These are phyloP conservation scores for Barnettozyma sucrosica DNA, from an alignment of 805 yeast species.

Conservation along the genomic window DNA sequence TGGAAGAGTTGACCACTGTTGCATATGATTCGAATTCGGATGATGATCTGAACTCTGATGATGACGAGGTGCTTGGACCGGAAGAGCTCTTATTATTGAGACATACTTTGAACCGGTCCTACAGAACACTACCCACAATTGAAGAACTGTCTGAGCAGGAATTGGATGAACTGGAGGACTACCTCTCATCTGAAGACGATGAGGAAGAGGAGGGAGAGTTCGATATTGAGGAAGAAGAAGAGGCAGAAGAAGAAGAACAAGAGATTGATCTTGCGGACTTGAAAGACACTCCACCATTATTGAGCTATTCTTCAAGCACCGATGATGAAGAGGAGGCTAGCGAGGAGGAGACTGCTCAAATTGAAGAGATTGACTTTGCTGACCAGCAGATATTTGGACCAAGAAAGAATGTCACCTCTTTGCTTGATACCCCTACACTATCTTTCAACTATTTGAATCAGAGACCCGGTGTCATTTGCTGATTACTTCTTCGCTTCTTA, in stretches of 20 bases:
- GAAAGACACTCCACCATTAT: conserved; percentile 14
- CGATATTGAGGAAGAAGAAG: conserved; percentile 7
- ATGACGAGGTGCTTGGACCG: conserved; percentile 7
- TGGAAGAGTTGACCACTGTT: conserved; percentile 1
- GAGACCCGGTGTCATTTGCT: conserved; percentile 1
- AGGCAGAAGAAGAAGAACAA: conserved; percentile 7
- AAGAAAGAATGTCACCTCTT: not conserved
- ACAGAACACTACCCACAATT: conserved; percentile 23
- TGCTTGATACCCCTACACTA: not conserved
- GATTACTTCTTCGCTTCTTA: not conserved
- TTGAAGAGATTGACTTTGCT: conserved; percentile 8
- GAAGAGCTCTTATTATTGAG: conserved; percentile 3
- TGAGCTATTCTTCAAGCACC: conserved; percentile 15
- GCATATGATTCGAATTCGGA: conserved; percentile 11
- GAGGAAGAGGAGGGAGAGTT: conserved; percentile 3
- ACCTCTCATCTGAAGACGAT: conserved; percentile 11
- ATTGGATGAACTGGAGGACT: conserved; percentile 13
- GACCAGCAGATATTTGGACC: conserved; percentile 2
- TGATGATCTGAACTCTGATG: conserved; percentile 12
- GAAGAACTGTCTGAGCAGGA: conserved; percentile 21
- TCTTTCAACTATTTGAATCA: not conserved
- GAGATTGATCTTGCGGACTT: conserved; percentile 21
- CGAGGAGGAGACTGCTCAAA: conserved; percentile 8
- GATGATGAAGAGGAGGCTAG: conserved; percentile 13
- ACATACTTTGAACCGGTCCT: conserved; percentile 6